Evolutionary conservation across 2,329 filamentous ascomycete genomes (phyloP).

Genomic region (Fusarium pseudoanthophilum): DNA sequence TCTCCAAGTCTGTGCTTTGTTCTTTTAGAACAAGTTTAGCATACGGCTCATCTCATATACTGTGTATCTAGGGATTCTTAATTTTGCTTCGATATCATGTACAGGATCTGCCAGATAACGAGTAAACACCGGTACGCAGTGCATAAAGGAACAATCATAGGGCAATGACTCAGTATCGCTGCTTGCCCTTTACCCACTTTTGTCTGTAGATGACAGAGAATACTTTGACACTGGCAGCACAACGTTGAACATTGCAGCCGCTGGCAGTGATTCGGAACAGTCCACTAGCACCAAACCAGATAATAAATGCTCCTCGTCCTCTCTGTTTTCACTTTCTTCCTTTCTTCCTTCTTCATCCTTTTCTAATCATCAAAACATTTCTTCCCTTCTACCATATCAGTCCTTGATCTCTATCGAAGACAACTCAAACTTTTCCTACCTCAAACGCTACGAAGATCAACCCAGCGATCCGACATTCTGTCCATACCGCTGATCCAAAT

Average conservation of each 20-base stretch:
- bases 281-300: neutral
- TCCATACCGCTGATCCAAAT: fast-evolving
- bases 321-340: neutral
- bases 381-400: neutral
- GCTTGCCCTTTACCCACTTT: fast-evolving
- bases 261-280: neutral
- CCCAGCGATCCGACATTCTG: neutral
- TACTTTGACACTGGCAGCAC: neutral
- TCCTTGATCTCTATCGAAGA: neutral
- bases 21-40: too few species aligned
- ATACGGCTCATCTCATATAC: too few species aligned
- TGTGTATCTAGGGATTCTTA: neutral
- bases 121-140: fast-evolving
- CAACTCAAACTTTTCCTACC: neutral
- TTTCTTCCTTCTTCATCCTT: neutral
- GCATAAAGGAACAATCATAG: neutral
- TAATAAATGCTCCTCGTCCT: neutral
- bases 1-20: too few species aligned
- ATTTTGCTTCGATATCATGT: neutral
- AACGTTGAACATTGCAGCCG: neutral
- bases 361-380: neutral
- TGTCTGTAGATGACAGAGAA: fast-evolving
- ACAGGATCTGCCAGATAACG: neutral
- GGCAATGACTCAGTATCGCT: neutral
- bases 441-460: neutral